Evolutionary conservation across 805 yeast genomes (phyloP), one percentile per base, ranked within the genome.

Genomic region (Candida chilensis): DNA sequence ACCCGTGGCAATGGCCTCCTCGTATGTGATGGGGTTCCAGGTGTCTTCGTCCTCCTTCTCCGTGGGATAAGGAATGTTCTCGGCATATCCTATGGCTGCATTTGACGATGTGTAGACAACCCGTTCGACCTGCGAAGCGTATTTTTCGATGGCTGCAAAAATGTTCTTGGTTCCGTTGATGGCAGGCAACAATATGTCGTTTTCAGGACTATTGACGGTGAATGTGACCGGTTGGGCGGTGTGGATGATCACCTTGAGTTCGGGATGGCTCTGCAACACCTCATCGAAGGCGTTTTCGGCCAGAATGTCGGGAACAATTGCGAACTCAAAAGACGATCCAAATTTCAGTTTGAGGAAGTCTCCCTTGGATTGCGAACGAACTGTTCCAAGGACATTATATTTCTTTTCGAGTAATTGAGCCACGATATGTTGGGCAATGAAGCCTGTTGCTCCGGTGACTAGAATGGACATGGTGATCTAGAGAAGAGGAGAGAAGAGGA

Each of bases 41-140:
- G 50, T 27, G n/a, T 45, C 38, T 44, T 57, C 62, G 14, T 50
- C 48, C 32, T 42, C 42, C 15, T 28, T 16, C 20, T 30, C n/a
- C n/a, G n/a, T n/a, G n/a, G n/a, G n/a, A n/a, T n/a, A n/a, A n/a
- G n/a, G n/a, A n/a, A n/a, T n/a, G n/a, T n/a, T n/a, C n/a, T n/a
- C n/a, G n/a, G n/a, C n/a, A n/a, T n/a, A n/a, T n/a, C n/a, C n/a
- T n/a, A n/a, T n/a, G n/a, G 75, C 70, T 5, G 74, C 74, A 39
- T 61, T 68, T 4, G 73, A 67, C 3, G 74, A 74, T 1, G 82
- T 75, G 13, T 70, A 39, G 12, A 74, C 75, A 20, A 75, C 67
- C 27, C 63, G 54, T 31, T 60, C 57, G 20, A 70, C 63, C 32
- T 60, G 54, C 6, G 68, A 61, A 11, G 67, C 71, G 37, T 50